Base-by-base conservation (phyloP, 495 filamentous ascomycete genomes). In the Halenospora varia region DNA sequence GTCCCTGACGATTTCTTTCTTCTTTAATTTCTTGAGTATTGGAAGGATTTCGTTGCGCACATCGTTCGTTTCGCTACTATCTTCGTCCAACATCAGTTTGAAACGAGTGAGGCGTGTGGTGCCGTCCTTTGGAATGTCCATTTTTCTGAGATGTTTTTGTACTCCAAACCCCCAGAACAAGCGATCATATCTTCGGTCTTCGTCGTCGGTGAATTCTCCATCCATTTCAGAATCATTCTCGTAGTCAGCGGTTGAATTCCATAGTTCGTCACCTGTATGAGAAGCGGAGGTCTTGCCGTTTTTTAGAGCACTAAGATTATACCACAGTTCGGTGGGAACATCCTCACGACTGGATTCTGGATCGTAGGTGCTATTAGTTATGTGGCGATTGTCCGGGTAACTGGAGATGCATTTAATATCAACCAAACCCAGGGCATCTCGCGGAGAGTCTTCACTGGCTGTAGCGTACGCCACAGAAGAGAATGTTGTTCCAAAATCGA, bases 401-500 rank as follows among this genome's bases (percentile, higher is more conserved):
- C 53, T 61, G 18, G 55, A 23, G 48, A 65, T 65, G 17, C 53
- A 65, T 19, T 44, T 26, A 13, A 65, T 57, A 26, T 56, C 47
- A 10, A 8, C 24, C 10, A 51, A 22, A n/a, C 39, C 23, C 22
- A 61, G 2, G 25, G 54, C 13, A 45, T 61, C 58, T 13, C 29
- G 45, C 15, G 52, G 49, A 25, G 48, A 25, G 8, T 41, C 42
- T 35, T 47, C 54, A 26, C 25, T 45, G 20, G 61, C 25, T 45
- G 22, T 10, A 24, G 56, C 48, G 41, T 65, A 65, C 11, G 59
- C 60, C 10, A 65, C 55, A 24, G 62, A 59, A 22, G 62, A 65
- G 45, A 54, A 65, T 26, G 62, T 65, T 20, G 62, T 65, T 11
- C 62, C 62, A 41, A 65, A 65, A 46, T 65, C 62, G 54, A 65